These are phyloP conservation scores for Aspergillus intermedius DNA, from an alignment of 2,329 filamentous ascomycete species.

Conservation along the genomic window DNA sequence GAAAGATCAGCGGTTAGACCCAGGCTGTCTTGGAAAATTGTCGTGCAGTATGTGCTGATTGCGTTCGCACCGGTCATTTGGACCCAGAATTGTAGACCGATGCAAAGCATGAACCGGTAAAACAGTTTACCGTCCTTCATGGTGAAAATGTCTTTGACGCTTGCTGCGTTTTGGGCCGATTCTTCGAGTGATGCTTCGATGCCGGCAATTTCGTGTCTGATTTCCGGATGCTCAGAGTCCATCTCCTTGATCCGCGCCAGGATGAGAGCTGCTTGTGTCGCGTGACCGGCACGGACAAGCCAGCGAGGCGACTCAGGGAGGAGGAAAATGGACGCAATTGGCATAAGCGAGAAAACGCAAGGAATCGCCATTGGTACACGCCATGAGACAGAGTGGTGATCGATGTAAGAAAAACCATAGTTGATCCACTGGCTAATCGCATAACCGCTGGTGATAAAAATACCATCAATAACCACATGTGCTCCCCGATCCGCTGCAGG, in stretches of 20 bases:
- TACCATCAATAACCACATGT: slow-evolving; percentile 50
- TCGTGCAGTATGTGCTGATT: slow-evolving; percentile 40
- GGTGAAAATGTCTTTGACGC: slow-evolving; percentile 51
- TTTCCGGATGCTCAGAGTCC: slow-evolving; percentile 12
- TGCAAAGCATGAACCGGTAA: slow-evolving; percentile 23
- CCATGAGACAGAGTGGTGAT: slow-evolving; percentile 29
- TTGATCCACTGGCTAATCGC: slow-evolving; percentile 21
- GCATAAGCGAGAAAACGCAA: slow-evolving; percentile 32
- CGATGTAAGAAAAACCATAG: slow-evolving; percentile 15
- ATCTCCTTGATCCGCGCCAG: slow-evolving; percentile 41
- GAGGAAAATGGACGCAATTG: slow-evolving; percentile 36
- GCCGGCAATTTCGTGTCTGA: neutral
- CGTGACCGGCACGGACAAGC: slow-evolving; percentile 22
- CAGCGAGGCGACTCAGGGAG: slow-evolving; percentile 29
- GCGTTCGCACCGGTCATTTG: slow-evolving; percentile 43
- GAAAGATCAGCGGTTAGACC: slow-evolving; percentile 3
- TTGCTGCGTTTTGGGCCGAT: slow-evolving; percentile 54
- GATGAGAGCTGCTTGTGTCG: slow-evolving; percentile 39
- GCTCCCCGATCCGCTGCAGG: slow-evolving; percentile 49
- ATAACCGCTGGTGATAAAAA: slow-evolving; percentile 32
- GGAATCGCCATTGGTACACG: slow-evolving; percentile 46
- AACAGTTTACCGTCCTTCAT: slow-evolving; percentile 31
- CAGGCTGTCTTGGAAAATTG: slow-evolving; percentile 34
- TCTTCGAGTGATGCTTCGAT: slow-evolving; percentile 37
- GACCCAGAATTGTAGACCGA: slow-evolving; percentile 31